Conservation (phyloP, 306 rosid genomes). For the Abrus pulchellus region DNA sequence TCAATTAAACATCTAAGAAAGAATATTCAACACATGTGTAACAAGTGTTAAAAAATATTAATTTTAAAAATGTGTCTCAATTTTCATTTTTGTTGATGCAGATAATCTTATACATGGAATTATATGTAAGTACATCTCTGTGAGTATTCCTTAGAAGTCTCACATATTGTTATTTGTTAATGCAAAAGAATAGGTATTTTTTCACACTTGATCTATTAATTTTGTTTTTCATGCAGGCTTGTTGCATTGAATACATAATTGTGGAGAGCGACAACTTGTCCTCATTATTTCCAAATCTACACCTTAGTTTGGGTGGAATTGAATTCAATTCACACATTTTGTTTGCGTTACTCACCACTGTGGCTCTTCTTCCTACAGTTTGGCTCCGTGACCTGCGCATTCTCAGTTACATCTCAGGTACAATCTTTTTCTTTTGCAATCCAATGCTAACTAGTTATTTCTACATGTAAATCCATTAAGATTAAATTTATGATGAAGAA, state of each 20-base stretch:
- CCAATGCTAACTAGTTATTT: background rate
- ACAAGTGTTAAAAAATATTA: too few relatives aligned
- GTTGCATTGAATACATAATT: constrained; percentile 90
- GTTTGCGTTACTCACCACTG: constrained; percentile 69
- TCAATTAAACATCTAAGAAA: too few relatives aligned
- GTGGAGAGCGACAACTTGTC: constrained; percentile 94
- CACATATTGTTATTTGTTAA: background rate
- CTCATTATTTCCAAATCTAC: constrained; percentile 83
- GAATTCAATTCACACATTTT: constrained; percentile 64
- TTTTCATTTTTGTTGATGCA: constrained; percentile 55
- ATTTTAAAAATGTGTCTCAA: background rate
- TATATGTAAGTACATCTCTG: constrained; percentile 82
- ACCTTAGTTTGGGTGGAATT: constrained; percentile 65
- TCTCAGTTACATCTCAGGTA: constrained; percentile 92
- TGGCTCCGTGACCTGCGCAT: constrained; percentile 91
- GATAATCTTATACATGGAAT: constrained; percentile 85
- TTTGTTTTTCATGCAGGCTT: constrained; percentile 62
- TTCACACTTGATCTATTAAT: too few relatives aligned
- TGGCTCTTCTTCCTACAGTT: constrained; percentile 95
- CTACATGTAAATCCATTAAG: too few relatives aligned
- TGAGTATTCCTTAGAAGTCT: constrained; percentile 16
- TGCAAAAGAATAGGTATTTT: background rate
- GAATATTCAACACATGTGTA: too few relatives aligned
- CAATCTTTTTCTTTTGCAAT: background rate
- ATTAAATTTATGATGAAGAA: too few relatives aligned